Base-by-base conservation (phyloP, 306 rosid species). In the Hippophae tibetana region DNA sequence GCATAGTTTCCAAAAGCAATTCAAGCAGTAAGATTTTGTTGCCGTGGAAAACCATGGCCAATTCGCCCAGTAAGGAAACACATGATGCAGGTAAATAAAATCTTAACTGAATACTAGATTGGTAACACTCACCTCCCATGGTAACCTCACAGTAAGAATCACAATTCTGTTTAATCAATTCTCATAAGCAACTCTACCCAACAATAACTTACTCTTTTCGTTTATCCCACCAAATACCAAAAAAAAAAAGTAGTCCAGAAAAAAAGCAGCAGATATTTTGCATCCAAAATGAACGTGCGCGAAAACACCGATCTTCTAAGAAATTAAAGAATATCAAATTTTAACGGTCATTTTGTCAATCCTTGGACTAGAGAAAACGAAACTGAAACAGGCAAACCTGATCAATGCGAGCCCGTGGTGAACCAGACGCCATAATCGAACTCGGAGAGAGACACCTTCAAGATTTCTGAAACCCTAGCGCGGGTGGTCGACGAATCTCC, bases 371-470 rank as follows among this genome's bases (percentile, higher is more conserved):
- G 31, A 11, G 7, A 46, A 52, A n/a, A 48, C 26, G 40, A 8
- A 42, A 46, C 23, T 55, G 25, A 38, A 18, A 13, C 67, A 26
- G 69, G 53, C 51, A 58, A 8, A 90, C 98, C 98, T 87, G 86
- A 57, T 83, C 71, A 75, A 92, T 76, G 69, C 95, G 95, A 40
- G 78, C 68, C 54, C 68, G 77, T 14, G 83, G 87, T 40, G 92
- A 76, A 55, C 70, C 73, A 61, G 96, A 83, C 76, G 84, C 89
- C 98, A 92, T 92, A 74, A 69, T 41, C 23, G 73, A 26, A 65
- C 74, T 75, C 55, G 65, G 13, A 58, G 60, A 26, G 55, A 12
- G 42, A 31, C 56, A 47, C 61, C 60, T 38, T 55, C 9, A 52
- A 64, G 12, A 18, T 43, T 60, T 6, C 62, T 10, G 27, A 64